Evolutionary conservation across 2,329 filamentous ascomycete species (phyloP), one percentile per base, ranked within the genome.

Genomic region (Orbilia brochopaga): DNA sequence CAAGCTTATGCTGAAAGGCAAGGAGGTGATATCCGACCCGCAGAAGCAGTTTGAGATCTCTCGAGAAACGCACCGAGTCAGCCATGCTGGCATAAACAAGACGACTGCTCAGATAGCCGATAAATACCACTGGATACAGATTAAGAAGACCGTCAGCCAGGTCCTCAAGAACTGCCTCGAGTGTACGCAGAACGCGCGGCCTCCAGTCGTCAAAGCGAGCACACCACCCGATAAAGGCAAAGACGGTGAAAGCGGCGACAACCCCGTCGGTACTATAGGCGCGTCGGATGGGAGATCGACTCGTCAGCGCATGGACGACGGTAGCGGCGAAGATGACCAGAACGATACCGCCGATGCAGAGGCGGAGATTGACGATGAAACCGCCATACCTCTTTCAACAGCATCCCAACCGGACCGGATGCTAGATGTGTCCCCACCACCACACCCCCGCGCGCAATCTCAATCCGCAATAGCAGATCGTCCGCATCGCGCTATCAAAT

Each of bases 41-140:
- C 87, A 90, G 77, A 86, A 87, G 75, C 94, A 99, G 82, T 95
- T 95, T 79, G 90, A 94, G 70, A 94, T 97, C 76, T 91, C 92
- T 11, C 84, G 90, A 51, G 83, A 85, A 66, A 85, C 92, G 40
- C 94, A 99, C 80, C 83, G 87, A 59, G 80, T 83, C 65, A 85
- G 88, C 46, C 94, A 99, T 78, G 91, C 90, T 5, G 94, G 94
- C 57, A 97, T 97, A 83, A 99, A 99, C 83, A 97, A 97, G 82
- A 97, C 93, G 0, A 97, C 93, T 0, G 92, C 93, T 19, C 89
- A 88, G 19, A 96, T 99, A 77, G 91, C 93, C 10, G 91, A 97
- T 78, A 90, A 89, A 78, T 97, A 93, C 79, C 94, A 97, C 81
- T 99, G 94, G 94, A 92, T 95, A 53, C 87, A 93, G 73, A 97